Evolutionary conservation across 306 rosid species (phyloP), one percentile per base, ranked within the genome.

Genomic region (Castanea sativa): DNA sequence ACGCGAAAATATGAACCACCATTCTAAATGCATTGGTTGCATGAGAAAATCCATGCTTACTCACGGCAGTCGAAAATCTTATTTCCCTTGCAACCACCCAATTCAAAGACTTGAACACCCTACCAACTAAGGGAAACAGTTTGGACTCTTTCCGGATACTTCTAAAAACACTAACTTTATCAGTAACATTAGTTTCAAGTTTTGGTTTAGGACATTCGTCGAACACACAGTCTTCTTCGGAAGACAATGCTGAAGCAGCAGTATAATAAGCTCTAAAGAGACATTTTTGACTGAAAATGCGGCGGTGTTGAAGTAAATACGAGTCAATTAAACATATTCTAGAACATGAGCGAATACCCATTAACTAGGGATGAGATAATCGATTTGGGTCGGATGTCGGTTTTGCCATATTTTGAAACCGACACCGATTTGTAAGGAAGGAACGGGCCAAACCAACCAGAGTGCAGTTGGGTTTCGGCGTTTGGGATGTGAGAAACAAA

Each of bases 1-100:
- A 76, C 49, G 97, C 89, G 86, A 82, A 92, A 2, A 69, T 70
- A 73, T 90, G 90, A 83, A 90, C 69, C 15, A 90, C 79, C 51
- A 86, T 80, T 73, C 83, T 86, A 75, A 88, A 85, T 43, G 83
- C 88, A 70, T 55, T 12, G 19, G 90, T 63, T 55, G 93, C 85
- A 78, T 85, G 81, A 21, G 83, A 32, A 85, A 87, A 82, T 53
- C 92, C 91, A 32, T 82, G 80, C 53, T 29, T 53, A 52, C 79
- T 76, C 64, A 85, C 89, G 29, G 90, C 86, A 5, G 72, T 73
- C 45, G 87, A 79, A 79, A 92, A 92, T 78, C 79, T 83, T 35
- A 63, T 75, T 35, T 79, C 75, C 21, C 89, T 81, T 1, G 89
- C 88, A 74, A 80, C 82, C 61, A 21, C 21, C 90, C 91, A 90